phyloP scores from a whole-genome alignment of 2,329 filamentous ascomycete species.

The Colletotrichum destructivum region DNA sequence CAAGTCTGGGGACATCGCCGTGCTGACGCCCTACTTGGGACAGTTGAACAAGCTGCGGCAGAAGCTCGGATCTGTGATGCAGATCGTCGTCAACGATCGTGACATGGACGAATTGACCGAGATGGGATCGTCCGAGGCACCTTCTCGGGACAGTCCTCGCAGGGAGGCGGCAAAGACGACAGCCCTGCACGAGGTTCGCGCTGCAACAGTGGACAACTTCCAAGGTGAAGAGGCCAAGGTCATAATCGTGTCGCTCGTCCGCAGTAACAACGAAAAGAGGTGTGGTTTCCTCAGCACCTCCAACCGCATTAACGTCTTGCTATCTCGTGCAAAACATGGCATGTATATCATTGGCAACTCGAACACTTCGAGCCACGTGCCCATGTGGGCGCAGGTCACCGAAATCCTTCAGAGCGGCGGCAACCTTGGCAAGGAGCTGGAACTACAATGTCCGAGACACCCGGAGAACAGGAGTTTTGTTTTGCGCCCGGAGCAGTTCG shows the following conservation, averaged over 20 bases:
- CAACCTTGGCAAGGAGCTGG: constrained; percentile 66
- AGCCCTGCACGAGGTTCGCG: constrained; percentile 64
- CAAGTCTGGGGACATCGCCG: constrained; percentile 72
- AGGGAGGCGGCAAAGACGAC: constrained; percentile 46
- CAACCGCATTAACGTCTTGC: constrained; percentile 79
- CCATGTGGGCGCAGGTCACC: constrained; percentile 76
- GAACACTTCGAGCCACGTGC: constrained; percentile 67
- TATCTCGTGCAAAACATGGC: constrained; percentile 77
- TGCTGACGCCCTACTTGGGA: constrained; percentile 77
- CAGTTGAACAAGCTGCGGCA: constrained; percentile 68
- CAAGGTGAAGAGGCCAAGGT: constrained; percentile 84
- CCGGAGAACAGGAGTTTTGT: constrained; percentile 65
- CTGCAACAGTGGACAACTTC: constrained; percentile 82
- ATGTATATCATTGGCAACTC: constrained; percentile 81
- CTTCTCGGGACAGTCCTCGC: background rate
- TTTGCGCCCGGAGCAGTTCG: constrained; percentile 71
- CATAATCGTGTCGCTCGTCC: constrained; percentile 78
- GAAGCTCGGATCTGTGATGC: constrained; percentile 63
- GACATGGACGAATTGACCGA: constrained; percentile 70
- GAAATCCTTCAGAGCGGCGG: constrained; percentile 61
- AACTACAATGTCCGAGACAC: constrained; percentile 75
- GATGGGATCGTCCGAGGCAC: constrained; percentile 47
- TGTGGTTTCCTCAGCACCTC: constrained; percentile 77
- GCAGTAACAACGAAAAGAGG: constrained; percentile 73
- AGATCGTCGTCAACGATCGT: constrained; percentile 75